Evolutionary conservation across 352 stramenopile species (phyloP), one percentile per base, ranked within the genome.

Genomic region (Phytopythium helicoides): DNA sequence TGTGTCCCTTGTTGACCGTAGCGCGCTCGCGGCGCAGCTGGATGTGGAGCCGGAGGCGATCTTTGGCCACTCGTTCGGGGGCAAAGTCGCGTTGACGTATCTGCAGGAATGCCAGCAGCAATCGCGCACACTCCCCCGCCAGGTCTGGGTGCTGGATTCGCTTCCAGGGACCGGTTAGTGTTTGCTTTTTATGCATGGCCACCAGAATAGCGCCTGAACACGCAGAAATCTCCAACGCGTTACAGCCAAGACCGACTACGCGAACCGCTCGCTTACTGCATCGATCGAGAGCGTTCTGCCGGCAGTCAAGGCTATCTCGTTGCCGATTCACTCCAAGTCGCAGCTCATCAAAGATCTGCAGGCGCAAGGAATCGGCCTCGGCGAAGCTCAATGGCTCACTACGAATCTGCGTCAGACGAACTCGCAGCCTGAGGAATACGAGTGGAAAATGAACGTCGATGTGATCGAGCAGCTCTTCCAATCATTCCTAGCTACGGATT

Each of bases 361-460:
- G 28, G 54, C 48, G 28, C 68, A 86, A n/a, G 81, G 81, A 19
- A 68, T 91, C 39, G 67, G 64, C 3, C 62, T 86, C 0, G 77
- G 81, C 38, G 77, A 90, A 52, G 81, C 81, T 3, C 76, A 93
- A 54, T 93, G 82, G 82, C 78, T 93, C 31, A 91, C 82, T 11
- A 93, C 80, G 8, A 93, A 93, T 40, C 56, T 93, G 25, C 79
- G 76, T 26, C 47, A 84, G 7, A 73, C 56, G 21, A 71, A 54
- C 33, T 64, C 65, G 41, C 68, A 68, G 16, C 71, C 74, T 0
- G 82, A 91, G 49, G 54, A 78, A 18, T 91, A 89, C 62, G 71
- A 74, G 42, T 93, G 82, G 82, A 93, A 91, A 58, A 90, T 91
- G 80, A 62, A 91, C 54, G 66, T 90, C 1, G 62, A 71, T 18